Evolutionary conservation across 225 moss, liverwort and hornwort species (phyloP).

Genomic region (Physcomitrium patens): DNA sequence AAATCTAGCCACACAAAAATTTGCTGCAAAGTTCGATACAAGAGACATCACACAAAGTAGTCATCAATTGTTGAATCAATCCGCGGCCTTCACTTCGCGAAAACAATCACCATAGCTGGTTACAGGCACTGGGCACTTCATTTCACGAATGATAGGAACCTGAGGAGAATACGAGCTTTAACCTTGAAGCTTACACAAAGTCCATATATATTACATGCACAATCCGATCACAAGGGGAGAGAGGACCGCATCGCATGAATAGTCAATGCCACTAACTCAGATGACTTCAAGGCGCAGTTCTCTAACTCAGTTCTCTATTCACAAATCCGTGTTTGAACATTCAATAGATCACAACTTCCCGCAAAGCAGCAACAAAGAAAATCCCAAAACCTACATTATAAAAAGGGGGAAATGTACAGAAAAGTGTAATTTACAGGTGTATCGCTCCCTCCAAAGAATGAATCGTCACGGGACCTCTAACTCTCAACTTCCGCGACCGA

Average conservation of each 20-base stretch:
- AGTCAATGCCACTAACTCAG: conserved; percentile 42
- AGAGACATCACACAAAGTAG: too few species aligned
- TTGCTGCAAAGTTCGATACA: too few species aligned
- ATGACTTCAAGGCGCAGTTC: neutral
- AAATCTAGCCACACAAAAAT: too few species aligned
- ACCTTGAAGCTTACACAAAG: too few species aligned
- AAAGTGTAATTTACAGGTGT: conserved; percentile 44
- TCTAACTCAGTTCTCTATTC: conserved; percentile 51
- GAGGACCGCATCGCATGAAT: conserved; percentile 27
- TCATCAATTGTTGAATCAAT: too few species aligned
- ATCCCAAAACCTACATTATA: conserved; percentile 32
- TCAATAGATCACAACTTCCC: conserved; percentile 33
- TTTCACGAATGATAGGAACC: too few species aligned
- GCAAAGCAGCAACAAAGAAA: conserved; percentile 26
- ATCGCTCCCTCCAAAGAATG: conserved; percentile 38
- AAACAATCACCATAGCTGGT: too few species aligned
- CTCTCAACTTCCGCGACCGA: conserved; percentile 1
- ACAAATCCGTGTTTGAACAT: conserved; percentile 56
- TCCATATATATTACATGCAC: conserved; percentile 35
- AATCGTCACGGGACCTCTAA: conserved; percentile 14
- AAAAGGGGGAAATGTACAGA: conserved; percentile 37
- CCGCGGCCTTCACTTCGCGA: too few species aligned
- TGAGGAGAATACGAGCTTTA: too few species aligned
- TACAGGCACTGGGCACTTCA: too few species aligned
- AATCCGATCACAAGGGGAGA: conserved; percentile 33